Percentiles rank a stretch among this genome's conserved stretches.
These are phyloP conservation scores for Auricularia heimuer DNA, from an alignment of 768 basidiomycete genomes.

Conservation along the genomic window DNA sequence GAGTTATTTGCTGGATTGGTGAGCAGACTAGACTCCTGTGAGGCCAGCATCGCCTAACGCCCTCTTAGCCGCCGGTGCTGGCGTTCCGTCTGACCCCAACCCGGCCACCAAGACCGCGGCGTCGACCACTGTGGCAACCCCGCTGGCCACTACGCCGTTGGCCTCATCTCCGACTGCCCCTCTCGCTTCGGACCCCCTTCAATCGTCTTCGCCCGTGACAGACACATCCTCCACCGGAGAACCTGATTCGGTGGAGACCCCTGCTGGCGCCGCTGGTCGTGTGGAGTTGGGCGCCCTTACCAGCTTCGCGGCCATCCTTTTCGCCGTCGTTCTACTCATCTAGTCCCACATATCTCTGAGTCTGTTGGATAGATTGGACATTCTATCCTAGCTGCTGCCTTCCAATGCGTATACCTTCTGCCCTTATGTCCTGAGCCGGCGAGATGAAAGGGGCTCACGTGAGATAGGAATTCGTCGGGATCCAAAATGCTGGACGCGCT, in stretches of 20 bases:
- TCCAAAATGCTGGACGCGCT: too few species aligned
- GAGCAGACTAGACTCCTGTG: neutral
- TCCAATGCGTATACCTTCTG: too few species aligned
- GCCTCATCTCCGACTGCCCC: too few species aligned
- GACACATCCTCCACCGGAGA: neutral
- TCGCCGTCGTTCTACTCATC: neutral
- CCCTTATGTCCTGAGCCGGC: too few species aligned
- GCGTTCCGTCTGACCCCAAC: neutral
- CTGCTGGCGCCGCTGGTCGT: neutral
- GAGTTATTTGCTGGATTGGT: neutral
- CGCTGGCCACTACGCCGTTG: too few species aligned
- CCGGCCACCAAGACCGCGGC: too few species aligned
- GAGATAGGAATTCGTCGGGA: too few species aligned
- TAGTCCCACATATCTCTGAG: neutral
- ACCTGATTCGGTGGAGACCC: neutral
- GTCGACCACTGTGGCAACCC: too few species aligned
- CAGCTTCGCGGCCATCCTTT: neutral
- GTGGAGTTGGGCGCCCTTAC: neutral
- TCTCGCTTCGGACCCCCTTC: neutral
- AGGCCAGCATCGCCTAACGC: neutral
- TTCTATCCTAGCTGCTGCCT: too few species aligned
- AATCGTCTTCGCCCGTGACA: neutral
- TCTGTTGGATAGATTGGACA: neutral
- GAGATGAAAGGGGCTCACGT: too few species aligned
- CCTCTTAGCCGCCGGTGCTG: neutral